Base-by-base conservation (phyloP, 1,284 basidiomycete species). In the Caloboletus firmus region DNA sequence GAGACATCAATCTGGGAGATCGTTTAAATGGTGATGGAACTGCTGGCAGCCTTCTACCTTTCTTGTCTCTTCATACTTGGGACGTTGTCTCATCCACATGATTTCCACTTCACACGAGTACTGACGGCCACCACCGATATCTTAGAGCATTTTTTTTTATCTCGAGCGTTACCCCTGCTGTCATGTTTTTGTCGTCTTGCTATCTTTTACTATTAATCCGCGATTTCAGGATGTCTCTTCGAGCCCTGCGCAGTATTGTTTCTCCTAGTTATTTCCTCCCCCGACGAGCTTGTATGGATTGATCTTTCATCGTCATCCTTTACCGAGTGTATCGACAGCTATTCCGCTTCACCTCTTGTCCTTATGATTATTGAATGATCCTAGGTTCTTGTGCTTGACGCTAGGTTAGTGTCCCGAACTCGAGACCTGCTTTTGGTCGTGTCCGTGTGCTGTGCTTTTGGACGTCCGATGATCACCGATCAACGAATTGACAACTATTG, bases 1-100 rank as follows among this genome's bases (percentile, higher is more conserved):
- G 90, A 92, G 72, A 85, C 83, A 20, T 85, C 86, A 5, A 76
- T 91, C 39, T 74, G 91, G 62, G 89, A 92, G 73, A 78, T 90
- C 44, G 73, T 76, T 49, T 88, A 72, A 68, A 48, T 18, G 45
- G 48, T 39, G 30, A 45, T 30, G 32, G 40, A n/a, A 49, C 63
- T 69, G 68, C 66, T 45, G 65, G 63, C 56, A 60, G 58, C 58
- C 44, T 46, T 47, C 15, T 24, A 18, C 45, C 31, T 8, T 10
- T 53, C 37, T 44, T 47, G 30, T 49, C 15, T 52, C 39, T 47
- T 57, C 49, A 56, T 24, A n/a, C 37, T 51, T 45, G 46, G 32
- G 52, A 67, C 51, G 20, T 26, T 42, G 26, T 53, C 45, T 52
- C 47, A 10, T 53, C 31, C 35, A 45, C 47, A 48, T 44, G 40